Base-by-base conservation (phyloP, 148 eudicot genomes). In the Vaccinium macrocarpon region DNA sequence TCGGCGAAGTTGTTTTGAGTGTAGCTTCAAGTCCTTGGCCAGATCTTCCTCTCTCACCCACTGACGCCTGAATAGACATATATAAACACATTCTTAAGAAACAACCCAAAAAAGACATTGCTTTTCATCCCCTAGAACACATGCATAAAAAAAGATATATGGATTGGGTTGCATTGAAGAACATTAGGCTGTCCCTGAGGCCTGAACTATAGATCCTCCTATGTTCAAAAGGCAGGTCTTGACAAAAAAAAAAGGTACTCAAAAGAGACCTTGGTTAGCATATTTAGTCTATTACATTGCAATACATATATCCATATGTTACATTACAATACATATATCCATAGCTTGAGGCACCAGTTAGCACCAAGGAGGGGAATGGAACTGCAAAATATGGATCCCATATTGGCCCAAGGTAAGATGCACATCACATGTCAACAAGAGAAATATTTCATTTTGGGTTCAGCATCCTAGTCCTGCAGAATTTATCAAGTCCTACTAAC, bases 1-100 rank as follows among this genome's bases (percentile, higher is more conserved):
- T 64, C 98, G 91, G 42, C 99, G 94, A 78, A 97, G 94, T 92
- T 97, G 99, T 90, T 97, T 97, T 51, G 91, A 86, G 85, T 97
- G 99, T 86, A 97, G 86, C 90, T 92, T 94, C 86, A 97, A 90
- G 88, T 93, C 99, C 91, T 95, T 95, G 10, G 98, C 99, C 82
- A 97, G 87, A 88, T 93, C 97, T 90, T 97, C 99, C 86, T 97
- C 99, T 86, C 95, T 91, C 42, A 93, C 98, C 99, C 98, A 97
- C 77, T 94, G 96, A 46, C 98, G 94, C 83, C 99, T 96, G 77
- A 29, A 84, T 84, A 27, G 0, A 81, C 15, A 13, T 35, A 19
- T 19, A 80, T 79, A 19, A 42, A 81, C 79, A 53, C 18, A 19
- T 49, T 1, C 48, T 62, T 14, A 61, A 42, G 10, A 61, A 62